phyloP scores from a whole-genome alignment of 148 eudicot genomes.

The Camellia granthamiana region DNA sequence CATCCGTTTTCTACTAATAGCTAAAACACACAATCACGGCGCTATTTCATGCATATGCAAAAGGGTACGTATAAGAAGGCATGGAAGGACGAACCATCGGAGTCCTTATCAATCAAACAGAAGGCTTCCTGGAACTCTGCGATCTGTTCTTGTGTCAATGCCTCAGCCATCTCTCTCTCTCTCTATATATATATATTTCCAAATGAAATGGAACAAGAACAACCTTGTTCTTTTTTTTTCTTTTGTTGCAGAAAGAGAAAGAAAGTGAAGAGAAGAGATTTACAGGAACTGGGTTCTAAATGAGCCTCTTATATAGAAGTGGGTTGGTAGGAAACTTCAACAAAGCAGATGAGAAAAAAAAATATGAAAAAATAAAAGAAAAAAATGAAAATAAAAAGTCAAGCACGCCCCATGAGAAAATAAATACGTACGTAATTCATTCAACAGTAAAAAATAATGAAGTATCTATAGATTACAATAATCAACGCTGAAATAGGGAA shows the following conservation, averaged over 20 bases:
- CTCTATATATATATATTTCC: background rate
- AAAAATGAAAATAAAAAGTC: background rate
- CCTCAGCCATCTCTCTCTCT: constrained; percentile 26
- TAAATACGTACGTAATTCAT: no score
- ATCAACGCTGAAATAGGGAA: no score
- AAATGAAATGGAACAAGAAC: background rate
- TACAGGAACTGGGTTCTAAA: background rate
- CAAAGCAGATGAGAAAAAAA: background rate
- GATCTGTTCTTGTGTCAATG: constrained; percentile 36
- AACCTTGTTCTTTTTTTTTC: no score
- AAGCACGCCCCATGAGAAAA: background rate
- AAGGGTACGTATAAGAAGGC: background rate
- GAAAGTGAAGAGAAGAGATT: background rate
- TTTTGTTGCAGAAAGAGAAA: background rate
- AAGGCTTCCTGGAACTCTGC: constrained; percentile 46
- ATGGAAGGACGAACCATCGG: constrained; percentile 33
- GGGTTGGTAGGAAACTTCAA: background rate
- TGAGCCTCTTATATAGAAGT: background rate
- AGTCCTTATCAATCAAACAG: constrained; percentile 42
- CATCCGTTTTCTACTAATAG: no score
- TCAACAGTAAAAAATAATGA: background rate
- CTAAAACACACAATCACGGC: no score
- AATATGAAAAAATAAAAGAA: background rate
- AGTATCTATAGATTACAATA: background rate
- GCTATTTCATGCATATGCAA: background rate